Evolutionary conservation across 2,329 filamentous ascomycete species (phyloP).

Genomic region (Decorospora gaudefroyi): DNA sequence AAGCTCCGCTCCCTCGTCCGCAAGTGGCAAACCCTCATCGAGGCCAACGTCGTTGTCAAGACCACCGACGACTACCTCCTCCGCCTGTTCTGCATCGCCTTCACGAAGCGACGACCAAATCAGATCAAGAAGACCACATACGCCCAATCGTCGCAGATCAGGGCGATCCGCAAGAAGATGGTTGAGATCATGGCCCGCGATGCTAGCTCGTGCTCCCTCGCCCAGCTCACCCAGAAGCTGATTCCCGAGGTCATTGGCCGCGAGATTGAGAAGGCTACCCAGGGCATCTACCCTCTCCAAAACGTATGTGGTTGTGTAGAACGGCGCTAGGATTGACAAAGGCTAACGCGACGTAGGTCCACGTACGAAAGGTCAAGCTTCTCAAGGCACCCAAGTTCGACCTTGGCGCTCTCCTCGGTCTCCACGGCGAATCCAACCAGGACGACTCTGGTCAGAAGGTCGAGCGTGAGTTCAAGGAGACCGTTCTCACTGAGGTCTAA

Average conservation of each 20-base stretch:
- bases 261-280: conserved; percentile 99
- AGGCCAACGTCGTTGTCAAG: conserved; percentile 99
- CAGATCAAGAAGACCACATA: conserved; percentile 99
- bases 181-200: conserved; percentile 97
- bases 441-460: conserved; percentile 96
- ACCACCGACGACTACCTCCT: conserved; percentile 99
- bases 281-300: conserved; percentile 99
- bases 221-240: conserved; percentile 96
- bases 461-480: conserved; percentile 99
- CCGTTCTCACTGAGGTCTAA: conserved; percentile 92
- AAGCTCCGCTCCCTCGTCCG: conserved; percentile 98
- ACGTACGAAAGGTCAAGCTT: conserved; percentile 99
- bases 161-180: conserved; percentile 99
- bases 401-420: conserved; percentile 89
- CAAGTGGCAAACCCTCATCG: conserved; percentile 99
- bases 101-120: conserved; percentile 98
- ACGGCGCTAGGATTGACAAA: conserved; percentile 3
- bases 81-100: conserved; percentile 97
- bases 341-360: conserved; percentile 66
- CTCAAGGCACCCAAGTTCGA: conserved; percentile 99
- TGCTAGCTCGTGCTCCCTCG: conserved; percentile 89
- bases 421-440: conserved; percentile 95
- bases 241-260: conserved; percentile 99
- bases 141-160: conserved; percentile 94
- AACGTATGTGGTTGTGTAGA: conserved; percentile 67